Evolutionary conservation across 441 rosid species (phyloP).

Genomic region (Kokia cookei): DNA sequence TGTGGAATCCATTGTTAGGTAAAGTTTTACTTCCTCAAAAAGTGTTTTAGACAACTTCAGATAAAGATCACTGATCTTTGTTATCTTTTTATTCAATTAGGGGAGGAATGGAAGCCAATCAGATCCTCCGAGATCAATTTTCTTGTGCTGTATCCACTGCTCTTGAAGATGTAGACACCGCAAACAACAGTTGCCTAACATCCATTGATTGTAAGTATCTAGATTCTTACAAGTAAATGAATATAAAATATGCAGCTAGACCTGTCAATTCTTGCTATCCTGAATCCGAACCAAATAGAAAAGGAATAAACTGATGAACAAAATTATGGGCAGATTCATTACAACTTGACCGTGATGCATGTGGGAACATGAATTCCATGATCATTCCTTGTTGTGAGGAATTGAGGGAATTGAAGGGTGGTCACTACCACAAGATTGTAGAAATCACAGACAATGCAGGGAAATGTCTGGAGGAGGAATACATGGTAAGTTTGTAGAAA

Average conservation of each 20-base stretch:
- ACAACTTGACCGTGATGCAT: slow-evolving; percentile 88
- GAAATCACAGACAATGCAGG: slow-evolving; percentile 87
- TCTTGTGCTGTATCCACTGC: slow-evolving; percentile 75
- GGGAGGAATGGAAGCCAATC: slow-evolving; percentile 79
- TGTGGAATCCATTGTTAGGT: slow-evolving; percentile 85
- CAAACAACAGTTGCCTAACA: slow-evolving; percentile 56
- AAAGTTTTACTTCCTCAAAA: slow-evolving; percentile 9
- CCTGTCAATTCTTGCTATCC: not conserved
- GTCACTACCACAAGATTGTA: slow-evolving; percentile 73
- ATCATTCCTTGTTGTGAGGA: slow-evolving; percentile 75
- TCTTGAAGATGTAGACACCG: slow-evolving; percentile 56
- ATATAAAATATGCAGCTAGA: not conserved
- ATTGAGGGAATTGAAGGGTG: slow-evolving; percentile 72
- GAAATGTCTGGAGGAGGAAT: slow-evolving; percentile 84
- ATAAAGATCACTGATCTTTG: not conserved
- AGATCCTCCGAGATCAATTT: slow-evolving; percentile 51
- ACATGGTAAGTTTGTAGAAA: slow-evolving; percentile 43
- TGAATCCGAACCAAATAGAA: too few species aligned
- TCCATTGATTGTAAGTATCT: slow-evolving; percentile 72
- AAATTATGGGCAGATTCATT: slow-evolving; percentile 58
- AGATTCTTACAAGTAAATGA: not conserved
- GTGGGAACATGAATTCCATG: slow-evolving; percentile 74
- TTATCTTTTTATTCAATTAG: slow-evolving; percentile 23
- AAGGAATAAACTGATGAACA: slow-evolving; percentile 1
- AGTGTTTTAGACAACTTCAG: not conserved